Evolutionary conservation across 257 asterid genomes (phyloP), one percentile per base, ranked within the genome.

Genomic region (Solanum chaucha): DNA sequence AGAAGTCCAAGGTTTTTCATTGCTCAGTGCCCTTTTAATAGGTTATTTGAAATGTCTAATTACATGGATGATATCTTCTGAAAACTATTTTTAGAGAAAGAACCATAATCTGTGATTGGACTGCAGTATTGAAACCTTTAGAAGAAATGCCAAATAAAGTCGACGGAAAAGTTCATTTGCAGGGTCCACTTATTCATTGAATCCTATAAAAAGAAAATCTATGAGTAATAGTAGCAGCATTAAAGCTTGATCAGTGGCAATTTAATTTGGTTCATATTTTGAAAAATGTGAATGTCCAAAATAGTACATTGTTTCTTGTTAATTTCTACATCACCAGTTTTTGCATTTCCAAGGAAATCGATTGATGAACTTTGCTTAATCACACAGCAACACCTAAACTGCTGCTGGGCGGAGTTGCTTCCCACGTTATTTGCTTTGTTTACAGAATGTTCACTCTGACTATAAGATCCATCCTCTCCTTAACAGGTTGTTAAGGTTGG

Each of bases 401-500:
- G 44, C 44, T 81, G 26, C 85, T 81, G 85, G 19, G 59, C 2
- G 8, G 85, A 81, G 44, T 81, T 81, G 10, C 85, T 13, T 17
- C 36, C 36, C 61, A 10, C 1, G 26, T 48, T 12, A 48, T 48
- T 81, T 81, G 30, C 41, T 81, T 48, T 48, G 68, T 48, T 81
- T 30, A 48, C 41, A 81, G 85, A 48, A 48, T 48, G 85, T 81
- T 48, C 67, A 26, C 65, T 44, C 85, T 81, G 68, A 48, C 85
- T 81, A 51, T 51, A 72, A 32, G 36, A 71, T 59, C 82, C 28
- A 19, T 72, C 55, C 35, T 77, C 58, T 87, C 75, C 64, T 85
- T 35, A 32, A 36, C 90, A 97, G 99, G 96, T 95, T 88, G 98
- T 97, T 85, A 95, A 97, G 93, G 99, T 97, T 91, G 99, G 98